These are phyloP conservation scores for Pyricularia sp. DNA, from an alignment of 2,329 filamentous ascomycete species.

Conservation along the genomic window DNA sequence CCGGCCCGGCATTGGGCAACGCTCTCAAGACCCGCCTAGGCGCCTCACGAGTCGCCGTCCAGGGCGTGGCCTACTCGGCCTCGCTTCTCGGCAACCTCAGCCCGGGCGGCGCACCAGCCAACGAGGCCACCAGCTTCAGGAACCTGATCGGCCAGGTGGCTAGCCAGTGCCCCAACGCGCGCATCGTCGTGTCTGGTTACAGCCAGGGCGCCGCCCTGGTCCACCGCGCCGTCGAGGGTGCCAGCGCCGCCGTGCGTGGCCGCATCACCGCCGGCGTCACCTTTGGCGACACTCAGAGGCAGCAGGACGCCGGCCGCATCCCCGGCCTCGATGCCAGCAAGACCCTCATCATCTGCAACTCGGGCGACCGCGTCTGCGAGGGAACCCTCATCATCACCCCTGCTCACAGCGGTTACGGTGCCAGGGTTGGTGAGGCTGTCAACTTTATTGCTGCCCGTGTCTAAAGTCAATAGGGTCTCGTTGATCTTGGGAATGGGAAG, in stretches of 20 bases:
- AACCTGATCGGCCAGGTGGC: conserved; percentile 3
- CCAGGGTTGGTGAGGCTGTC: conserved; percentile 7
- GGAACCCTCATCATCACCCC: conserved; percentile 7
- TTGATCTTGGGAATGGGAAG: background rate
- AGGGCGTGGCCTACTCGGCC: conserved; percentile 19
- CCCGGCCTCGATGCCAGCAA: conserved; percentile 3
- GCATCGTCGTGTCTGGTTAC: conserved; percentile 9
- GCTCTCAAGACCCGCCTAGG: conserved; percentile 12
- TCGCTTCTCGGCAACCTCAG: conserved; percentile 18
- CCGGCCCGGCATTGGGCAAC: conserved; percentile 6
- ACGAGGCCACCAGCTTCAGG: conserved; percentile 15
- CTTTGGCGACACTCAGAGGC: conserved; percentile 19
- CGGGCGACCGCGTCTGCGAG: conserved; percentile 8
- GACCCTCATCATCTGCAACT: conserved; percentile 10
- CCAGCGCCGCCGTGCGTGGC: conserved; percentile 10
- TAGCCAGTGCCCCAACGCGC: conserved; percentile 6
- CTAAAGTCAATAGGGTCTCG: background rate
- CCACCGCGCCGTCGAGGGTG: conserved; percentile 17
- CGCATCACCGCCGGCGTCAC: conserved; percentile 19
- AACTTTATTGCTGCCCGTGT: conserved; percentile 5
- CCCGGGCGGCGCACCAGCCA: conserved; percentile 16
- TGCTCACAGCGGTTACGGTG: conserved; percentile 7
- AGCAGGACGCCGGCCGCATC: conserved; percentile 9
- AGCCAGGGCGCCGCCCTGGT: conserved; percentile 22
- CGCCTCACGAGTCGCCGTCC: conserved; percentile 11